Conservation (phyloP, 306 rosid species). For the Malus sylvestris region DNA sequence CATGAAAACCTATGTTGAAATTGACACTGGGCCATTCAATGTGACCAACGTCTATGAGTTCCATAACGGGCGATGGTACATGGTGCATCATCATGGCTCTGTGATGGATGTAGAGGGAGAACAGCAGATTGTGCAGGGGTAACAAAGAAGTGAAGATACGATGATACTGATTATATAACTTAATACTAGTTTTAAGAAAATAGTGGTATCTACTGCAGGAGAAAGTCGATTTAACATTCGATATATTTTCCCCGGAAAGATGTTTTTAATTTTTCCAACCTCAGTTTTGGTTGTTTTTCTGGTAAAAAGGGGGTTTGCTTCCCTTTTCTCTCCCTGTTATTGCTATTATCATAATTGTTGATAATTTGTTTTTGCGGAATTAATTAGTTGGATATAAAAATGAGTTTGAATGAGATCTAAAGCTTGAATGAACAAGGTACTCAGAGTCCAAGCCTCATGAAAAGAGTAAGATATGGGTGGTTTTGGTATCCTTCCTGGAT, state of each 20-base stretch:
- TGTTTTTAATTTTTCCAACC: slow-evolving; percentile 38
- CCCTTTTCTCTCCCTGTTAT: neutral
- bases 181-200: slow-evolving; percentile 36
- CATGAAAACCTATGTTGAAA: slow-evolving; percentile 72
- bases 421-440: neutral
- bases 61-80: slow-evolving; percentile 74
- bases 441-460: neutral
- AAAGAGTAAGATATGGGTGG: neutral
- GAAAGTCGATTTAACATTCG: slow-evolving; percentile 48
- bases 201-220: slow-evolving; percentile 43
- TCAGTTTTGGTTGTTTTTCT: slow-evolving; percentile 45
- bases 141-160: slow-evolving; percentile 18
- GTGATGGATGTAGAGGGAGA: slow-evolving; percentile 71
- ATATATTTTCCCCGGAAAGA: slow-evolving; percentile 37
- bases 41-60: slow-evolving; percentile 75
- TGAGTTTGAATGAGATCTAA: neutral
- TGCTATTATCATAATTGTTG: neutral
- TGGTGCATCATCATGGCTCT: slow-evolving; percentile 97
- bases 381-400: neutral
- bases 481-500: no score
- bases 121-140: slow-evolving; percentile 62
- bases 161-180: slow-evolving; percentile 33
- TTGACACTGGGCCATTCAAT: slow-evolving; percentile 79
- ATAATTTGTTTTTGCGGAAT: neutral
- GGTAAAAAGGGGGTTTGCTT: slow-evolving; percentile 14